A percentile compares a stretch with the other conserved stretches of the same genome.
Conservation (phyloP, 1,284 basidiomycete genomes). For the Apiotrichum akiyoshidainum region DNA sequence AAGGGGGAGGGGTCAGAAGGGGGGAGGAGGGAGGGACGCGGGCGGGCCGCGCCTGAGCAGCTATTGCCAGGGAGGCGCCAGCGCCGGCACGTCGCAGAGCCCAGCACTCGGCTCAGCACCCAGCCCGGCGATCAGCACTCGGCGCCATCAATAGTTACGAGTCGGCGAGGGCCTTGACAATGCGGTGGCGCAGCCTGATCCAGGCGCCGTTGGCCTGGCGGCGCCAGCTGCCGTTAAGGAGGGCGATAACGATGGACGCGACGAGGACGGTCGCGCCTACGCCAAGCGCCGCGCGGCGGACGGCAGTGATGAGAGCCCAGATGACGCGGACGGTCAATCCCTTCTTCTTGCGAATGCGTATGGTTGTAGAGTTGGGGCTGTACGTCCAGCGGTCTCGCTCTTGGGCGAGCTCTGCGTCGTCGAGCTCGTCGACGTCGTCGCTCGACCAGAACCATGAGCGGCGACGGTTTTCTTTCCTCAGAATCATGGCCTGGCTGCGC, state of each 20-base stretch:
- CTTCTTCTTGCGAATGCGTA: conserved; percentile 16
- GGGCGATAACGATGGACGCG: conserved; percentile 24
- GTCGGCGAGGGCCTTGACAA: conserved; percentile 6
- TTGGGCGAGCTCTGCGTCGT: conserved; percentile 34
- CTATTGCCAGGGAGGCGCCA: no score
- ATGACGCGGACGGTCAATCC: conserved; percentile 33
- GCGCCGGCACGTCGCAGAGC: no score
- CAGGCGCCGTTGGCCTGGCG: conserved; percentile 4
- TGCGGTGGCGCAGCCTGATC: conserved; percentile 10
- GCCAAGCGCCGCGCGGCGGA: conserved; percentile 40
- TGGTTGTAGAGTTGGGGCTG: conserved; percentile 22
- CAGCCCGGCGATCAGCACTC: no score
- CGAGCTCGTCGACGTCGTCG: conserved; percentile 37
- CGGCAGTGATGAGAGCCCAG: conserved; percentile 31
- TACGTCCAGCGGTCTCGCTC: conserved; percentile 21
- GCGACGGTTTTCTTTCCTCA: conserved; percentile 31
- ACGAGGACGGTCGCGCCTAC: conserved; percentile 33
- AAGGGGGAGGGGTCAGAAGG: no score
- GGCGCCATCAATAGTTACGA: neutral
- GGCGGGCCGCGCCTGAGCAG: no score
- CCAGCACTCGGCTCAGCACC: no score
- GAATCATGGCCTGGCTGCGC: conserved; percentile 39
- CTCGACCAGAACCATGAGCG: conserved; percentile 37
- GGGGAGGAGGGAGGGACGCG: no score
- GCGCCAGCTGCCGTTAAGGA: conserved; percentile 37